Evolutionary conservation across 495 filamentous ascomycete genomes (phyloP).

Genomic region (Lichenothelia convexa): DNA sequence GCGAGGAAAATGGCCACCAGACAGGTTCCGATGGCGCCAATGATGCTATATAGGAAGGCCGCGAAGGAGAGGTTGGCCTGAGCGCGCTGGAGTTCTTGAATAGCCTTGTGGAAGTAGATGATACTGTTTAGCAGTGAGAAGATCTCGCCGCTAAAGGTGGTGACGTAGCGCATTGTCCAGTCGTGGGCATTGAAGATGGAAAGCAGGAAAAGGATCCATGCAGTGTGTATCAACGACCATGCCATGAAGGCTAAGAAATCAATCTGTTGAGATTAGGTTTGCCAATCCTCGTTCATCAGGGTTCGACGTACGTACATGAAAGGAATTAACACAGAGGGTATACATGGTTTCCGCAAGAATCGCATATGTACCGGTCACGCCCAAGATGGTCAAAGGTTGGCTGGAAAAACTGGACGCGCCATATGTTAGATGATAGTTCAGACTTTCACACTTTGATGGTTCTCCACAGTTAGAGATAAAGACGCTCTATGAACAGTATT

Average conservation of each 20-base stretch:
- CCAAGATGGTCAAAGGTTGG: constrained; percentile 55
- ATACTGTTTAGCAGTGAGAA: constrained; percentile 54
- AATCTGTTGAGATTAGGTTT: constrained; percentile 24
- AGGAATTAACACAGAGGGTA: constrained; percentile 34
- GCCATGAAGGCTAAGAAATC: constrained; percentile 56
- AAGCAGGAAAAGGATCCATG: constrained; percentile 50
- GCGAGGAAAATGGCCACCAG: constrained; percentile 46
- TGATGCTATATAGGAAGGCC: constrained; percentile 51
- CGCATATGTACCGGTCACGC: constrained; percentile 57
- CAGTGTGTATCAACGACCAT: constrained; percentile 53
- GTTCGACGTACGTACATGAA: constrained; percentile 26
- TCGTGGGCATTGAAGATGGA: constrained; percentile 58
- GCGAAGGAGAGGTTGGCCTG: constrained; percentile 42
- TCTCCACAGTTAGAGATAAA: too few relatives aligned
- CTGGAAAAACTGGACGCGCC: constrained; percentile 39
- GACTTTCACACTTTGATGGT: too few relatives aligned
- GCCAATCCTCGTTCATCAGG: not conserved
- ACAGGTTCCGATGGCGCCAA: constrained; percentile 52
- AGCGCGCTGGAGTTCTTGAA: constrained; percentile 47
- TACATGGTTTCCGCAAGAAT: constrained; percentile 57
- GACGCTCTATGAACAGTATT: too few relatives aligned
- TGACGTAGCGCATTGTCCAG: constrained; percentile 65
- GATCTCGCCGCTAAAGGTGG: constrained; percentile 51
- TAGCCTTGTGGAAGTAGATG: constrained; percentile 60
- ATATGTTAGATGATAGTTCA: too few relatives aligned